These are phyloP conservation scores for Angomonas ambiguus DNA, from an alignment of 208 protist species.

Conservation along the genomic window DNA sequence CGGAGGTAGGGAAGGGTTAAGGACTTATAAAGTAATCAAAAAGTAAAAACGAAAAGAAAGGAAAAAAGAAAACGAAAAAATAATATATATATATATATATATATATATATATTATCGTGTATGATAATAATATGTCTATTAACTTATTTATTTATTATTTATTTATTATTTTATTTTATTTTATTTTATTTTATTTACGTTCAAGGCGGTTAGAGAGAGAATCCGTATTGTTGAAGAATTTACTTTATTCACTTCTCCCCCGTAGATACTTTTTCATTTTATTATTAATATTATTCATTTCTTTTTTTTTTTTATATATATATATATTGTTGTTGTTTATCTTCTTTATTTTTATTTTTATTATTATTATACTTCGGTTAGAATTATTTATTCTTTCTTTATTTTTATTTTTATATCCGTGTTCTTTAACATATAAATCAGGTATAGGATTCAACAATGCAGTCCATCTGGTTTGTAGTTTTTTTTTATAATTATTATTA, in stretches of 20 bases:
- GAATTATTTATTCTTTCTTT: not conserved
- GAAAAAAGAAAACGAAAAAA: not conserved
- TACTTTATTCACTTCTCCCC: no score
- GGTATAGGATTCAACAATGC: no score
- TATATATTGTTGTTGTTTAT: not conserved
- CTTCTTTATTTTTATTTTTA: not conserved
- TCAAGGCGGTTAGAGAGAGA: not conserved
- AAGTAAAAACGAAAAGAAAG: constrained; percentile 5
- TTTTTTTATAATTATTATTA: constrained; percentile 13
- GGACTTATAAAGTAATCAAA: not conserved
- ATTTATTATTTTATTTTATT: constrained; percentile 1
- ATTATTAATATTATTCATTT: not conserved
- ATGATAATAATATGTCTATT: not conserved
- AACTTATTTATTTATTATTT: not conserved
- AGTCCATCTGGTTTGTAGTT: constrained; percentile 8
- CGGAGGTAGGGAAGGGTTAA: not conserved
- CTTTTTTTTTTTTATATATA: not conserved
- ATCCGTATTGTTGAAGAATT: no score
- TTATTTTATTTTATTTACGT: not conserved
- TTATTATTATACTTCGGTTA: not conserved
- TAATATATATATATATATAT: not conserved
- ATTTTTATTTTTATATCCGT: no score
- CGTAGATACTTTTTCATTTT: not conserved
- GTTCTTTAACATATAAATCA: no score
- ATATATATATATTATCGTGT: not conserved